Evolutionary conservation across 2,329 filamentous ascomycete genomes (phyloP).

Genomic region (Cladophialophora carrionii): DNA sequence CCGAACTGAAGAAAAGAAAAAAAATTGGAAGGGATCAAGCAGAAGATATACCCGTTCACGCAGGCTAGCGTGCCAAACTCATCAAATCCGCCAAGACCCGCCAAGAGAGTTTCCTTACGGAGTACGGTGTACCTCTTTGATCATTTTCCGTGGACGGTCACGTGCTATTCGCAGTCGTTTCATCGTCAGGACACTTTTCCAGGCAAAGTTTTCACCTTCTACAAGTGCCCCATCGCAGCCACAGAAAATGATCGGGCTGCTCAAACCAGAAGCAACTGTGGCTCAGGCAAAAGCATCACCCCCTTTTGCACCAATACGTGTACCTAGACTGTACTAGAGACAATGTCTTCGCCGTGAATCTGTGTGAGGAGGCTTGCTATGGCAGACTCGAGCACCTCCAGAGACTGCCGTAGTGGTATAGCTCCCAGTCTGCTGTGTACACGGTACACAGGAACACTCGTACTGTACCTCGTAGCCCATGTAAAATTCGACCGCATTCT

Average conservation of each 20-base stretch:
- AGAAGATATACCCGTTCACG: neutral
- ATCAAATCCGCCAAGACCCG: neutral
- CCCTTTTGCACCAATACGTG: too few species aligned
- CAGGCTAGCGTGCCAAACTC: neutral
- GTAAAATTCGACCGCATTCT: neutral
- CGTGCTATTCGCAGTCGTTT: neutral
- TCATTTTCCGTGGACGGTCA: neutral
- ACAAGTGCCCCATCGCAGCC: neutral
- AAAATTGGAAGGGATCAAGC: neutral
- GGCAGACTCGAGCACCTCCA: neutral
- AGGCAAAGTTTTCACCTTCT: neutral
- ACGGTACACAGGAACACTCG: too few species aligned
- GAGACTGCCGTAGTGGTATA: neutral
- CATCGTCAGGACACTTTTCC: neutral
- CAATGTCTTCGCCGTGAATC: neutral
- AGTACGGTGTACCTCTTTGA: too few species aligned
- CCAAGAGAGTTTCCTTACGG: neutral
- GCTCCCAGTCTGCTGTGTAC: too few species aligned
- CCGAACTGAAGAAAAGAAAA: neutral
- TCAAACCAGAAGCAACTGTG: too few species aligned
- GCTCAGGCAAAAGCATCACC: too few species aligned
- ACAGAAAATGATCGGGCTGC: too few species aligned
- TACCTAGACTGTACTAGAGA: too few species aligned
- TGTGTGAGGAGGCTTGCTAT: neutral
- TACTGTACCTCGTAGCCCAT: neutral